Evolutionary conservation across 2,329 filamentous ascomycete genomes (phyloP), one percentile per base, ranked within the genome.

Genomic region (Beauveria varroae): DNA sequence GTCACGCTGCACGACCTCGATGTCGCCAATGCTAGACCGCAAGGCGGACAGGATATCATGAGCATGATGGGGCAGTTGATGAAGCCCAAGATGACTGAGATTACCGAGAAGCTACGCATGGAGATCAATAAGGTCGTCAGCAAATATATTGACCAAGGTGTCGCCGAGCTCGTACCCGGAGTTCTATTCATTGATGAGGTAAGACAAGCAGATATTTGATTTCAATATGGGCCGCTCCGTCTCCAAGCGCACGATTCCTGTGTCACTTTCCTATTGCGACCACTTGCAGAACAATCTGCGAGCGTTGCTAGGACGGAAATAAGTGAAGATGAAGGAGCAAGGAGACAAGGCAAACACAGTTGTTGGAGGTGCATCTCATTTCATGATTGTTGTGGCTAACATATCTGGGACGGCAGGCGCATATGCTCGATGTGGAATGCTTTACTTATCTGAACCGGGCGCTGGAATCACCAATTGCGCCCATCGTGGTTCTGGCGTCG

Each of bases 31-130:
- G 90, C 95, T 16, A 83, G 93, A 69, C 95, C 95, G 5, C 92
- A 98, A 79, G 95, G 95, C 58, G 95, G 95, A 50, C 95, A 99
- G 80, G 95, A 99, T 75, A 96, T 99, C 67, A 98, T 99, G 93
- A 97, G 93, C 79, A 98, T 99, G 95, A 98, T 99, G 93, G 95
- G 95, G 69, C 95, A 99, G 77, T 79, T 99, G 71, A 97, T 98
- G 92, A 98, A 98, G 83, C 95, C 95, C 64, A 96, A 96, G 81
- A 97, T 97, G 87, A 99, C 95, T 6, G 95, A 99, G 75, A 98
- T 99, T 71, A 99, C 95, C 34, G 95, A 99, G 77, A 99, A 99
- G 80, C 80, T 99, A 71, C 86, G 95, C 63, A 81, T 85, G 61
- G 95, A 99, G 79, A 98, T 99, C 79, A 97, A 99, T 85, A 98